Evolutionary conservation across 2,329 filamentous ascomycete species (phyloP), one percentile per base, ranked within the genome.

Genomic region (Pyricularia grisea): DNA sequence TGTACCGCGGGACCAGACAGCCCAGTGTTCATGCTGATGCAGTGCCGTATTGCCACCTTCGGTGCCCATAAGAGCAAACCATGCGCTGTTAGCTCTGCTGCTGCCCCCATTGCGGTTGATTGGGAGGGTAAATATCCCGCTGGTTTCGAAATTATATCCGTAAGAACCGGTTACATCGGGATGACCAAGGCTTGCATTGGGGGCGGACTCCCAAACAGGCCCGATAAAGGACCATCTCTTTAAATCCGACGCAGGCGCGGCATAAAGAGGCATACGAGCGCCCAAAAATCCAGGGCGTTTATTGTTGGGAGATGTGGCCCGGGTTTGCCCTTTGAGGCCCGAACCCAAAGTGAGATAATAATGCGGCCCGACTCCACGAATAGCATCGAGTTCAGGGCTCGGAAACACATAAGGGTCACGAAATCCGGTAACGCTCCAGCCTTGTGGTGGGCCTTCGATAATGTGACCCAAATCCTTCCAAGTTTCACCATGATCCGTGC

Each of bases 371-470:
- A 12, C 20, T n/a, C 23, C 23, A 14, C 31, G 33, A 3, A 66
- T 10, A 7, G 65, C 65, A 23, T 66, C 65, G n/a, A 66, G 65
- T 1, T n/a, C 31, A 1, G 31, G 12, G 65, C 12, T 66, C 10
- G 31, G 33, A 33, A 66, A 66, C 28, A 27, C 31, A 33, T 30
- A 66, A 3, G 65, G 65, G 33, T 66, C 65, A 7, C 65, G 65
- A 11, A 33, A 66, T 11, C 65, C 65, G n/a, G 65, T 66, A n/a
- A 50, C 65, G 65, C 50, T 66, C 65, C 65, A 66, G n/a, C 65
- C 65, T 23, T 42, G 11, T 4, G 65, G 65, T 9, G 65, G 65
- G 7, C n/a, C 11, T 2, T 30, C 17, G 31, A 66, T 33, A 10
- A 66, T 23, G 31, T 12, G 10, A 6, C 65, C 65, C 10, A 42